These are phyloP conservation scores for Xerocomus brunneocitrinus DNA, from an alignment of 768 basidiomycete species.

Conservation along the genomic window DNA sequence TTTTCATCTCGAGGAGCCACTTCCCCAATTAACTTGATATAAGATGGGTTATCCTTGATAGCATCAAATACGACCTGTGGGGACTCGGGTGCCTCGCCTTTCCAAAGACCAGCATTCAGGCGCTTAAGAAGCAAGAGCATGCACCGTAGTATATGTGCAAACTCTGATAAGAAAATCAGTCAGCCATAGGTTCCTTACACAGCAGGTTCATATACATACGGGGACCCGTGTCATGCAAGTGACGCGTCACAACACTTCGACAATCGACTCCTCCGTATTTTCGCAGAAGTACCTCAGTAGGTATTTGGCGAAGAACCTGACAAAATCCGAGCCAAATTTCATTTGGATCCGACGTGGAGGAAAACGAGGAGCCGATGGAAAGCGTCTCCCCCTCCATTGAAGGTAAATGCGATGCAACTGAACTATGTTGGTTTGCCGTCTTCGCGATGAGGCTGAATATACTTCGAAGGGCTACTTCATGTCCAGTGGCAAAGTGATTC, in stretches of 20 bases:
- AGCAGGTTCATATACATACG: constrained; percentile 43
- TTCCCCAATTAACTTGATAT: constrained; percentile 42
- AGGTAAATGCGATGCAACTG: background rate
- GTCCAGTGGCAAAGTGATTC: constrained; percentile 45
- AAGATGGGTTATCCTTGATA: constrained; percentile 72
- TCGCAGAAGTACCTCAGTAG: constrained; percentile 38
- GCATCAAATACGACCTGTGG: constrained; percentile 77
- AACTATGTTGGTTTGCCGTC: constrained; percentile 1
- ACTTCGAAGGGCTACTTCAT: constrained; percentile 42
- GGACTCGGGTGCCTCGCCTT: constrained; percentile 62
- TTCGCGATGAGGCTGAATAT: constrained; percentile 29
- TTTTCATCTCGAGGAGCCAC: constrained; percentile 30
- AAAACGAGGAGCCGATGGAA: constrained; percentile 5
- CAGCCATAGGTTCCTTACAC: background rate
- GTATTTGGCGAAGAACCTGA: constrained; percentile 50
- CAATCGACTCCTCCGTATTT: constrained; percentile 38
- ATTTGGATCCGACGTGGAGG: constrained; percentile 36
- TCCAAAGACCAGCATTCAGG: constrained; percentile 59
- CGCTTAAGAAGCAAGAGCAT: constrained; percentile 59
- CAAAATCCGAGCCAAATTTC: constrained; percentile 52
- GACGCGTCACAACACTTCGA: constrained; percentile 52
- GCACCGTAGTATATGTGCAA: constrained; percentile 52
- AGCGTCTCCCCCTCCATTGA: constrained; percentile 4
- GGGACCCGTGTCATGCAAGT: constrained; percentile 54
- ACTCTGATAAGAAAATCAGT: constrained; percentile 40